These are phyloP conservation scores for Metarhizium sp. DNA, from an alignment of 2,329 filamentous ascomycete genomes.

Conservation along the genomic window DNA sequence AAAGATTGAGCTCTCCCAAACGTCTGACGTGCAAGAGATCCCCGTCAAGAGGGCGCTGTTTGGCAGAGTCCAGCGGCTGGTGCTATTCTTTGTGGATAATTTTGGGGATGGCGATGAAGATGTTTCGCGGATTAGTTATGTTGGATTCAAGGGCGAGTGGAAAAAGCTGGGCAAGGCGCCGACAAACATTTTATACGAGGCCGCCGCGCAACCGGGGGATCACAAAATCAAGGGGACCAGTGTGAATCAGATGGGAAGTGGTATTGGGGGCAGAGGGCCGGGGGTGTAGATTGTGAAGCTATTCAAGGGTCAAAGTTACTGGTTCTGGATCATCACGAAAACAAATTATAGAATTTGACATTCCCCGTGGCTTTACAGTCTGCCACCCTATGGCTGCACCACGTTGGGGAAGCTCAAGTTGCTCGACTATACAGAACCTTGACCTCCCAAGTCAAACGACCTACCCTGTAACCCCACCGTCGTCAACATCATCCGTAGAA, in stretches of 20 bases:
- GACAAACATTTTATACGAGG: conserved; percentile 82
- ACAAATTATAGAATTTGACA: no score
- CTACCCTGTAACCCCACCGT: conserved; percentile 2
- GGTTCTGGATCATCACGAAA: no score
- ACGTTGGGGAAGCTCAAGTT: no score
- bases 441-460: neutral
- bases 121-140: conserved; percentile 66
- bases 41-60: conserved; percentile 83
- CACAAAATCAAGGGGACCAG: conserved; percentile 58
- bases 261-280: conserved; percentile 35
- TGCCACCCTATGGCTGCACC: no score
- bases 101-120: conserved; percentile 75
- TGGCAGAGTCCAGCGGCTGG: conserved; percentile 71
- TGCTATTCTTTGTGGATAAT: conserved; percentile 88
- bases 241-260: conserved; percentile 45
- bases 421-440: no score
- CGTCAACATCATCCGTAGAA: conserved; percentile 6
- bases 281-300: conserved; percentile 16
- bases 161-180: conserved; percentile 68
- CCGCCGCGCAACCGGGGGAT: conserved; percentile 83
- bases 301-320: no score
- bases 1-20: conserved; percentile 66
- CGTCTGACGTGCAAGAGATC: conserved; percentile 75
- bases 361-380: no score
- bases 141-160: conserved; percentile 93